Evolutionary conservation across 2,329 filamentous ascomycete species (phyloP), one percentile per base, ranked within the genome.

Genomic region (Davidsoniella eucalypti): DNA sequence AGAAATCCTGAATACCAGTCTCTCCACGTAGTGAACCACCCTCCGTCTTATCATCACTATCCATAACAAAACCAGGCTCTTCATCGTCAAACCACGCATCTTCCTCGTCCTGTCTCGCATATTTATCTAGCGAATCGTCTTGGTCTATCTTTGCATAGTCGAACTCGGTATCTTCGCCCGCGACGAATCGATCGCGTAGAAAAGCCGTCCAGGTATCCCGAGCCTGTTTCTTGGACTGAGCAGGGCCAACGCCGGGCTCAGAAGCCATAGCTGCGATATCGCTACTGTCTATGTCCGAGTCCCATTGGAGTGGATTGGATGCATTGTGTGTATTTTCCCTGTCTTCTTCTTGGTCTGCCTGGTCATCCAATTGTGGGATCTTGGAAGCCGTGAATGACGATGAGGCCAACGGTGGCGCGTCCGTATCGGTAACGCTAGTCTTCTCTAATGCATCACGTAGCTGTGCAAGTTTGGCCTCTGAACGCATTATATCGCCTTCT

Each of bases 41-140:
- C 6, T 29, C 39, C 29, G 47, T 26, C 5, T 61, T 61, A 10
- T 61, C 63, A 2, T 69, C 60, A 5, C 64, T 66, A 47, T 69
- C 70, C 38, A 68, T 67, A 26, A 73, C 68, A 74, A 81, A 86
- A 44, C 71, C 70, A 0, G 83, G 81, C 57, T 84, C 80, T 67
- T 94, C 82, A 5, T 79, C 78, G 18, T 87, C 84, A 60, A 93
- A 88, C 68, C 84, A 94, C 17, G 71, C 72, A 37, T 94, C 85
- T 62, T 90, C 73, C 12, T 68, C 68, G 48, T 82, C 78, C n/a
- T 69, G 65, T 55, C 67, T 76, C 69, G 60, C 71, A 41, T 51
- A 45, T 8, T 44, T 36, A 61, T 94, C 86, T 51, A 78, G 80
- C 17, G 80, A 78, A 26, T 87, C 80, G 58, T 83, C 79, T 36